Evolutionary conservation across 148 eudicot genomes (phyloP), one percentile per base, ranked within the genome.

Genomic region (Mesembryanthemum crystallinum): DNA sequence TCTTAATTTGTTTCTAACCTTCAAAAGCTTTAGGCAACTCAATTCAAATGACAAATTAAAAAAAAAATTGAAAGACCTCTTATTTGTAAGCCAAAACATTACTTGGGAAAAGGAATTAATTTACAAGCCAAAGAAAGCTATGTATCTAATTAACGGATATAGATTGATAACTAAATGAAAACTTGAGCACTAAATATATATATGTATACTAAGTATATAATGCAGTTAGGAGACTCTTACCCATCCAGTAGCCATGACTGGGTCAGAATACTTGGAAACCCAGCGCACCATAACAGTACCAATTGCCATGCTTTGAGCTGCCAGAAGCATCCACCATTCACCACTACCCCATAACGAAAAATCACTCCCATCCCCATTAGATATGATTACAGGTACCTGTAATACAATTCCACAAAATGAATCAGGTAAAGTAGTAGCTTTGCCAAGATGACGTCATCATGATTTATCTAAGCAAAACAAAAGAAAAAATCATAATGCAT

Each of bases 211-310:
- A 5, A 35, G 13, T 30, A 66, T 35, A 20, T 9, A 64, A 64
- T 3, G 9, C 3, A 5, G 23, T 10, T 15, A 20, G 24, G 59
- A 79, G 60, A 54, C 37, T 42, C 89, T 72, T 85, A 95, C 99
- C 97, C 96, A 92, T 82, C 99, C 99, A 47, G 99, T 95, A 66
- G 99, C 99, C 99, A 92, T 95, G 75, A 95, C 73, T 77, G 99
- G 92, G 82, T 92, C 99, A 8, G 99, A 80, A 82, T 88, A 95
- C 78, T 95, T 92, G 54, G 97, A 86, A 79, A 95, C 99, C 99
- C 99, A 95, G 21, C 99, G 99, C 78, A 95, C 92, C 99, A 95
- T 92, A 70, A 95, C 93, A 21, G 97, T 95, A 69, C 99, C 99
- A 42, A 92, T 69, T 52, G 99, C 99, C 99, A 95, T 95, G 86